phyloP scores from a whole-genome alignment of 1,139 yeast genomes.

The Pichia sp. region DNA sequence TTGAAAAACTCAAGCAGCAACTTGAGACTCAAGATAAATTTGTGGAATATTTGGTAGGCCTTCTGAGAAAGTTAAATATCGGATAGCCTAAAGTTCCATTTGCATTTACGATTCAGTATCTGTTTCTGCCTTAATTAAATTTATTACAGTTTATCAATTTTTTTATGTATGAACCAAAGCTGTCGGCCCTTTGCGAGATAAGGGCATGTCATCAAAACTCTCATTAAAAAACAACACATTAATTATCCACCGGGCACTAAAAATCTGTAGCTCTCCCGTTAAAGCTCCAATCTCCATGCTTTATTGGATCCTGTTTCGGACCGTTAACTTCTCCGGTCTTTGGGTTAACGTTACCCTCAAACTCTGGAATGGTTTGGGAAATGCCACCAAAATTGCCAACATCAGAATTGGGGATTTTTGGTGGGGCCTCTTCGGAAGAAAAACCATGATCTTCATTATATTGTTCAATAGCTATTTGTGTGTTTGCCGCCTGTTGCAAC shows the following conservation, averaged over 20 bases:
- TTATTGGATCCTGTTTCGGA: constrained; percentile 96
- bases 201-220: not conserved
- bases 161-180: not conserved
- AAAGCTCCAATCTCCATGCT: constrained; percentile 90
- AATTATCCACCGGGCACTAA: constrained; percentile 31
- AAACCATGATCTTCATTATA: constrained; percentile 52
- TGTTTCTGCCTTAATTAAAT: not conserved
- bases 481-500: constrained; percentile 73
- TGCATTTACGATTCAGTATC: not conserved
- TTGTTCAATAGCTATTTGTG: constrained; percentile 76
- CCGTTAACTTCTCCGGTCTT: constrained; percentile 94
- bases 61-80: constrained; percentile 13
- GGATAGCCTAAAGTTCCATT: not conserved
- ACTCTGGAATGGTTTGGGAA: constrained; percentile 82
- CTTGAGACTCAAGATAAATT: constrained; percentile 19
- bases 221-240: not conserved
- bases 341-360: constrained; percentile 93
- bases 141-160: not conserved
- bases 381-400: constrained; percentile 64
- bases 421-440: constrained; percentile 33
- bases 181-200: too few relatives aligned
- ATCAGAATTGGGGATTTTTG: constrained; percentile 39
- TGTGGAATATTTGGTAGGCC: constrained; percentile 18
- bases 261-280: constrained; percentile 97
- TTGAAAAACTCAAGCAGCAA: constrained; percentile 19